Evolutionary conservation across 2,329 filamentous ascomycete genomes (phyloP), one percentile per base, ranked within the genome.

Genomic region (Mariannaea sp.): DNA sequence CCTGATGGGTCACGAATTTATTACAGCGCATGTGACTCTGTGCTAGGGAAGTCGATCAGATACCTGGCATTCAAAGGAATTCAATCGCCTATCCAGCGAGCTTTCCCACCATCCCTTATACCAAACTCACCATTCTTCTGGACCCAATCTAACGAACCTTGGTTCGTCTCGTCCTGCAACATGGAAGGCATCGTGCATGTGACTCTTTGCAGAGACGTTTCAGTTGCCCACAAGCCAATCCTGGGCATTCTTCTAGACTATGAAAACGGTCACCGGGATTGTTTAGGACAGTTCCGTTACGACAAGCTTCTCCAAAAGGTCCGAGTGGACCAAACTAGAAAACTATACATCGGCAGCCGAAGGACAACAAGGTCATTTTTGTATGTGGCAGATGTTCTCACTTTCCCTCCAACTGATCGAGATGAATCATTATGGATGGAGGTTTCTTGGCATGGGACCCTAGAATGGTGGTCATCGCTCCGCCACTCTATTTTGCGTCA

Each of bases 381-480:
- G 7, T 57, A 57, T 12, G n/a, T 57, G 30, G 39, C 55, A 41
- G 35, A 55, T 1, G 14, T 57, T 49, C 27, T 9, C 12, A 45
- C 47, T 3, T 55, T 13, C 26, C 17, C 33, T 29, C 43, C 16
- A n/a, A n/a, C 32, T 4, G 14, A 19, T n/a, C 22, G 3, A n/a
- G 27, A 40, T 1, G 24, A 14, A 5, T 6, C 17, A 2, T 17
- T 20, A 10, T 57, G 55, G 55, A 45, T 57, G 16, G 33, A 27
- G 30, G 52, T 49, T 39, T 55, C 33, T 24, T 19, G 20, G 27
- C 3, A 36, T 42, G 46, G 46, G 10, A 45, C 20, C 26, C 16
- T 57, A 13, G 51, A 57, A 33, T 55, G 46, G 55, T 55, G 55
- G 55, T 57, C 41, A 1, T 57, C 55, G 26, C 10, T 36, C 33